Conservation (phyloP, 805 yeast genomes). For the Metschnikowia gelsemii region DNA sequence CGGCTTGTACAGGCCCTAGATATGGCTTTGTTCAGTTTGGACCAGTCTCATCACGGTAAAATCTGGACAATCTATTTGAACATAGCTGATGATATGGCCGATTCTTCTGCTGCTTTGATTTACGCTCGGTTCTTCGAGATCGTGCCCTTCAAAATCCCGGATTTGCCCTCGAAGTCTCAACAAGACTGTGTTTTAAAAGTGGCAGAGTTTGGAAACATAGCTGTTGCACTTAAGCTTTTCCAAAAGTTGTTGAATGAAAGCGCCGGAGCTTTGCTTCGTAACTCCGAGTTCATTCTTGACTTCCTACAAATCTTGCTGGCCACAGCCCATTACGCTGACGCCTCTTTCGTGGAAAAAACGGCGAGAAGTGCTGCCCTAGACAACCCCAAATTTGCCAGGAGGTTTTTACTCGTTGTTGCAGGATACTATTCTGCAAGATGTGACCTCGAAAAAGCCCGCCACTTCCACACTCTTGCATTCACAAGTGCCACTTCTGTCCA, state of each 20-base stretch:
- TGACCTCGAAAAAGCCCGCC: conserved; percentile 25
- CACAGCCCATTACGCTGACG: not conserved
- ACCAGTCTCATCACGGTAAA: conserved; percentile 48
- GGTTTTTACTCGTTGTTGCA: conserved; percentile 48
- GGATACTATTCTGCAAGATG: conserved; percentile 45
- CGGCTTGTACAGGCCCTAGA: conserved; percentile 38
- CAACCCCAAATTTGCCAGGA: conserved; percentile 62
- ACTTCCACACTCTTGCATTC: conserved; percentile 50
- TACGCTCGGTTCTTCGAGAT: conserved; percentile 32
- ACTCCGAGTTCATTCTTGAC: conserved; percentile 5
- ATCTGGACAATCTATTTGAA: conserved; percentile 54
- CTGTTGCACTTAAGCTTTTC: conserved; percentile 32
- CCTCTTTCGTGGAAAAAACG: conserved; percentile 6
- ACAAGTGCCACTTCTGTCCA: conserved; percentile 46
- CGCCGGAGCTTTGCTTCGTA: not conserved
- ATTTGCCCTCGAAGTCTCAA: not conserved
- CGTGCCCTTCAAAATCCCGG: not conserved
- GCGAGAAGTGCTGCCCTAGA: conserved; percentile 17
- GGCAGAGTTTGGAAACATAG: conserved; percentile 28
- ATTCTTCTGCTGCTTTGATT: conserved; percentile 40
- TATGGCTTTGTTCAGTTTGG: conserved; percentile 47
- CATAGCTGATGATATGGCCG: conserved; percentile 42
- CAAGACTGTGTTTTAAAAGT: conserved; percentile 26
- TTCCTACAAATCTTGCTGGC: conserved; percentile 10
- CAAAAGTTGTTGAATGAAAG: not conserved